Evolutionary conservation across 345 rosid species (phyloP), one percentile per base, ranked within the genome.

Genomic region (Combretum micranthum): DNA sequence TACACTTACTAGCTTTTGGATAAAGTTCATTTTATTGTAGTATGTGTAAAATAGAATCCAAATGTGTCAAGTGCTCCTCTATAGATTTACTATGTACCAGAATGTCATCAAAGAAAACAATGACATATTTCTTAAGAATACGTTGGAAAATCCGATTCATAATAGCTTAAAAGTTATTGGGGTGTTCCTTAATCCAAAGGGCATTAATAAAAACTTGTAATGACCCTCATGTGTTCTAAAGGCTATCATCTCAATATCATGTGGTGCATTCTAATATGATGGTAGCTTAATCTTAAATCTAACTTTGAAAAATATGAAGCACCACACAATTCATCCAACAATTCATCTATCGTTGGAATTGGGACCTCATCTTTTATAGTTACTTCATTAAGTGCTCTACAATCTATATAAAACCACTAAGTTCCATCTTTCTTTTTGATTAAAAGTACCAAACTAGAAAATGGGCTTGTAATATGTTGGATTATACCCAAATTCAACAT

Each of bases 401-500:
- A 57, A 32, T 32, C 39, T 7, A 32, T 1, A 32, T 1, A 32
- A 32, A 32, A 32, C 1, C 10, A 1, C 9, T 32, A 57, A 9
- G 50, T 12, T 1, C 50, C 37, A 44, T 57, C 50, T 39, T 57
- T 57, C 50, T 57, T 44, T 15, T 44, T 57, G 0, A 44, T 32
- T 3, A 57, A 25, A 12, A 57, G 37, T 6, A 44, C 39, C 3
- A 15, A 51, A 2, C 13, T 32, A 17, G 47, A 11, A 15, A 17
- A 9, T 2, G 14, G 26, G 20, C n/a, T 48, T 17, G 21, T 48
- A 5, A 20, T 48, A 14, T n/a, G 47, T 83, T 88, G 94, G 79
- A 71, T 51, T 23, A 72, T 69, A 37, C 75, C 81, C 69, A 44
- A 15, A 1, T 10, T n/a, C 37, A 48, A 7, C 70, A 49, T 16